A percentile compares a stretch with the other conserved stretches of the same genome.
These are phyloP conservation scores for Mimosa pudica DNA, from an alignment of 306 rosid genomes.

Conservation along the genomic window DNA sequence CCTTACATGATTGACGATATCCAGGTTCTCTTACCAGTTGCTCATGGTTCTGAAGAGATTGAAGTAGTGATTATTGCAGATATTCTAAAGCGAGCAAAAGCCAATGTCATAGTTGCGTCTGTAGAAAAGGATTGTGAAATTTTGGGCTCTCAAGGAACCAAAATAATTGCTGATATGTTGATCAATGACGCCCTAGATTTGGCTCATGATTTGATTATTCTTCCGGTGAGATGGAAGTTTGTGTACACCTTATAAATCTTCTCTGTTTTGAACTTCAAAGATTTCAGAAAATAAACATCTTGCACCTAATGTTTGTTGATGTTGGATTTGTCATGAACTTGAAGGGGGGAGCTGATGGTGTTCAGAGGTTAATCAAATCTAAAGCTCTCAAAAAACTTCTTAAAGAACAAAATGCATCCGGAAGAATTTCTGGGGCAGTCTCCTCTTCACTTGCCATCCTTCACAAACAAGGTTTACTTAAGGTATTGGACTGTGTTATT, in stretches of 20 bases:
- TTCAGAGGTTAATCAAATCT: slow-evolving; percentile 69
- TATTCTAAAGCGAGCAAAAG: slow-evolving; percentile 88
- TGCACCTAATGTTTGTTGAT: slow-evolving; percentile 18
- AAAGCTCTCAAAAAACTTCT: slow-evolving; percentile 77
- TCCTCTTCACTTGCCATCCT: slow-evolving; percentile 73
- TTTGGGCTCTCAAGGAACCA: slow-evolving; percentile 70
- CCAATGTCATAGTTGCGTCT: slow-evolving; percentile 81
- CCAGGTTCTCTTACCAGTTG: slow-evolving; percentile 90
- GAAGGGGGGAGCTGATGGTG: slow-evolving; percentile 77
- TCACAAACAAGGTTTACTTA: slow-evolving; percentile 75
- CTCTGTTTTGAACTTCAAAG: background rate
- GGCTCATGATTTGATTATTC: slow-evolving; percentile 79
- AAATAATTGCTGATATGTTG: slow-evolving; percentile 76
- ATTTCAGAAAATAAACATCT: background rate
- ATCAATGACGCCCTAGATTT: slow-evolving; percentile 71
- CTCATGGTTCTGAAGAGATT: slow-evolving; percentile 88
- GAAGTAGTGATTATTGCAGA: slow-evolving; percentile 83
- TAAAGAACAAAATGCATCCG: slow-evolving; percentile 70
- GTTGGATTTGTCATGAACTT: slow-evolving; percentile 28
- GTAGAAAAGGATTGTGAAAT: slow-evolving; percentile 65
- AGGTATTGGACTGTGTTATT: slow-evolving; percentile 49
- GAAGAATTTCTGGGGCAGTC: slow-evolving; percentile 75
- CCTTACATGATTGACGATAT: slow-evolving; percentile 8
- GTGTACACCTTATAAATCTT: background rate
- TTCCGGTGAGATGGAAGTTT: slow-evolving; percentile 66